These are phyloP conservation scores for Trametes polyzona DNA, from an alignment of 1,284 basidiomycete genomes.

Conservation along the genomic window DNA sequence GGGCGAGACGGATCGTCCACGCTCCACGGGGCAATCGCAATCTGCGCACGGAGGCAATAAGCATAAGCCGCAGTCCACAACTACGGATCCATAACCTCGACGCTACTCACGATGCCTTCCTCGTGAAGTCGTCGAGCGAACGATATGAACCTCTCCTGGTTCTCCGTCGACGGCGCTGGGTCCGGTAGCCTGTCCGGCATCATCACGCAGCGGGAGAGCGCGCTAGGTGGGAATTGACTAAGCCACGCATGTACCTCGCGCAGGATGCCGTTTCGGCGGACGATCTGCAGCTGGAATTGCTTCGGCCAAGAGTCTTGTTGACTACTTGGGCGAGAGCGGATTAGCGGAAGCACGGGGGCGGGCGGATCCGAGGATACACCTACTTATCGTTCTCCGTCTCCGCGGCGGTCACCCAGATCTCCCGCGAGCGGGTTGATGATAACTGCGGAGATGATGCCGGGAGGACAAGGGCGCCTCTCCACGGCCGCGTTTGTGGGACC, in stretches of 20 bases:
- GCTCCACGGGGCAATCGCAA: slow-evolving; percentile 60
- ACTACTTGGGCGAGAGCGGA: slow-evolving; percentile 33
- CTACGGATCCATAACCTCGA: neutral
- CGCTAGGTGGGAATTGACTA: slow-evolving; percentile 38
- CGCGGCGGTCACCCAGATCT: slow-evolving; percentile 60
- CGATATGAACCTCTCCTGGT: slow-evolving; percentile 56
- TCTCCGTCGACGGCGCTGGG: slow-evolving; percentile 48
- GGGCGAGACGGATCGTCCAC: slow-evolving; percentile 46
- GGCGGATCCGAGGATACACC: slow-evolving; percentile 31
- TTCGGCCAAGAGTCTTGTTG: slow-evolving; percentile 51
- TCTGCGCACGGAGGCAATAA: slow-evolving; percentile 38
- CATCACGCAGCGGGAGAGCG: slow-evolving; percentile 59
- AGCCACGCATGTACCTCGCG: slow-evolving; percentile 55
- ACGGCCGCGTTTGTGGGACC: slow-evolving; percentile 45
- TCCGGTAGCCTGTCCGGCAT: slow-evolving; percentile 62
- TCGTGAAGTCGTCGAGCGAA: slow-evolving; percentile 56
- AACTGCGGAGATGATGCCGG: slow-evolving; percentile 37
- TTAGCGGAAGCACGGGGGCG: slow-evolving; percentile 1
- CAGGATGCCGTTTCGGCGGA: slow-evolving; percentile 48
- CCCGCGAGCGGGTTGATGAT: slow-evolving; percentile 40
- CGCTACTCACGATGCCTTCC: slow-evolving; percentile 50
- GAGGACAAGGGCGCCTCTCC: slow-evolving; percentile 60
- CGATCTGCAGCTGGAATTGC: slow-evolving; percentile 50
- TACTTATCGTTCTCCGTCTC: slow-evolving; percentile 72
- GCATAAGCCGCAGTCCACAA: neutral